Percentiles rank a stretch among this genome's conserved stretches.
These are phyloP conservation scores for Picea abies DNA, from an alignment of 83 land plant species.

Conservation along the genomic window DNA sequence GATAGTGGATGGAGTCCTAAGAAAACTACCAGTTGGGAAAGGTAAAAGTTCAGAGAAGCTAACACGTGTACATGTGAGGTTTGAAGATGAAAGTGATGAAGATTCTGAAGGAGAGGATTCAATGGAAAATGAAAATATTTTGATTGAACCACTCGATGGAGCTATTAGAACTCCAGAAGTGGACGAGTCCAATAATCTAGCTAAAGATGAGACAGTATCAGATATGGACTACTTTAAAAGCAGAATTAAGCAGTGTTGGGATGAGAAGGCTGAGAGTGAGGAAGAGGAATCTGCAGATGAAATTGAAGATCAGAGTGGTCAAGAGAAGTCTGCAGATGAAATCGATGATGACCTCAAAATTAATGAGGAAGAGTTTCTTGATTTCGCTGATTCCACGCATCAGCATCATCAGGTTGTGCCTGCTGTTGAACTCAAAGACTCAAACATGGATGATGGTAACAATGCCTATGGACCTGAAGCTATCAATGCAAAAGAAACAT, in stretches of 20 bases:
- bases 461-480: neutral
- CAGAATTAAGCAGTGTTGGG: conserved; percentile 70
- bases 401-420: neutral
- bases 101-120: conserved; percentile 17
- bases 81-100: conserved; percentile 19
- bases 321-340: conserved; percentile 16
- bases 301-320: conserved; percentile 10
- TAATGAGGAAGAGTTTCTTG: conserved; percentile 1
- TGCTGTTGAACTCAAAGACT: conserved; percentile 14
- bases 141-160: conserved; percentile 4
- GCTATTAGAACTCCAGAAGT: conserved; percentile 12
- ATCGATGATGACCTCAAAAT: conserved; percentile 7
- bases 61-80: conserved; percentile 9
- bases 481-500: neutral
- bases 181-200: conserved; percentile 23
- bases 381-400: neutral
- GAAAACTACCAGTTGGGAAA: conserved; percentile 3
- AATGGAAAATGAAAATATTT: conserved; percentile 18
- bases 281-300: conserved; percentile 18
- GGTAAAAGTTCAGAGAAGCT: conserved; percentile 17
- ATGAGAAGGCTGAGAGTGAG: conserved; percentile 36
- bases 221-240: conserved; percentile 87
- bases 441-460: conserved; percentile 1
- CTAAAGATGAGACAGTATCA: conserved; percentile 50
- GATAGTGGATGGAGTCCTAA: conserved; percentile 17